These are phyloP conservation scores for Aspergillus leporis DNA, from an alignment of 495 filamentous ascomycete species.

Conservation along the genomic window DNA sequence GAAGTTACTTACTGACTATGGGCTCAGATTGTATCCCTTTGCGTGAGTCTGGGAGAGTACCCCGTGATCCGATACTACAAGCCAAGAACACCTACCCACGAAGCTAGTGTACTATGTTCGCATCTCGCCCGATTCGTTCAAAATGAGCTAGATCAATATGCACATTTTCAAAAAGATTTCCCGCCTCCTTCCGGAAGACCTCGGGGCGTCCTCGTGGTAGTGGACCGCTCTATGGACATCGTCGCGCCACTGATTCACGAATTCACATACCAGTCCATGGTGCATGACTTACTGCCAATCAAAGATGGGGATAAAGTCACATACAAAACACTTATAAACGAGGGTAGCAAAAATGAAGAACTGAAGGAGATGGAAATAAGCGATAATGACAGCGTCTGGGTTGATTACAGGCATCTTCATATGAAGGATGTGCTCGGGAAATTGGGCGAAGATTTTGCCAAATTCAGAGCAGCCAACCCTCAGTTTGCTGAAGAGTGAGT, in stretches of 20 bases:
- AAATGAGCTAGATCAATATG: conserved; percentile 82
- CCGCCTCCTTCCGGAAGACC: conserved; percentile 79
- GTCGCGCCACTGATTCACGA: conserved; percentile 87
- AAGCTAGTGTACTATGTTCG: conserved; percentile 81
- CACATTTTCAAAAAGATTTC: conserved; percentile 77
- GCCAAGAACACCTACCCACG: conserved; percentile 72
- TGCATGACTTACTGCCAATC: conserved; percentile 85
- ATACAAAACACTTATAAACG: conserved; percentile 76
- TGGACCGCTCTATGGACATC: conserved; percentile 90
- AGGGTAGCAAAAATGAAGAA: conserved; percentile 64
- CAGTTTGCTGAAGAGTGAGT: conserved; percentile 77
- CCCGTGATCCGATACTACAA: conserved; percentile 89
- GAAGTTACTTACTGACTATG: conserved; percentile 24
- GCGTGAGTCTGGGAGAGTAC: conserved; percentile 81
- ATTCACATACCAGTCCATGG: conserved; percentile 98
- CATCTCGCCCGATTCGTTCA: conserved; percentile 93
- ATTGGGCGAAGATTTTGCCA: conserved; percentile 87
- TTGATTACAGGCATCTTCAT: conserved; percentile 87
- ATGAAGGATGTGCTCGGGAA: conserved; percentile 98
- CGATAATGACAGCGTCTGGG: conserved; percentile 91
- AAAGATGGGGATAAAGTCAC: conserved; percentile 84
- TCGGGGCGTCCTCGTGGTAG: conserved; percentile 79
- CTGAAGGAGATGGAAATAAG: conserved; percentile 86
- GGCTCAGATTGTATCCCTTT: conserved; percentile 74
- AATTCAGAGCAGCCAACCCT: conserved; percentile 88